phyloP scores from a whole-genome alignment of 345 rosid genomes.

The Populus alba region DNA sequence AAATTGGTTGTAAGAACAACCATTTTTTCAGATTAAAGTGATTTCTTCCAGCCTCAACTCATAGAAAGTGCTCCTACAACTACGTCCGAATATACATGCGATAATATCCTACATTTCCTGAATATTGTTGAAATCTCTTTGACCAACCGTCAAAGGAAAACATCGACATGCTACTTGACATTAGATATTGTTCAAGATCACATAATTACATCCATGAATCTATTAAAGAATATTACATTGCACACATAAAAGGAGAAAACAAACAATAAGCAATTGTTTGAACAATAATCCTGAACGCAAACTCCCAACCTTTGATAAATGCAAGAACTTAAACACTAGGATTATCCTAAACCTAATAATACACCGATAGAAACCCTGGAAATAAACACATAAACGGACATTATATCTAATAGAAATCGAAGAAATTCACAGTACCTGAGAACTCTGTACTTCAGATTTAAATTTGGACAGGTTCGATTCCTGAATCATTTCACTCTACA shows the following conservation, averaged over 20 bases:
- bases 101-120: no score
- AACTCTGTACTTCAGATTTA: slow-evolving; percentile 78
- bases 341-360: neutral
- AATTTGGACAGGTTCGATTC: slow-evolving; percentile 82
- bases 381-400: neutral
- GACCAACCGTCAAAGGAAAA: no score
- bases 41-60: no score
- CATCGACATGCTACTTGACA: no score
- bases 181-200: neutral
- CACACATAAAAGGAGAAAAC: neutral
- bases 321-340: no score
- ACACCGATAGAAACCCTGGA: neutral
- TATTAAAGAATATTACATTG: neutral
- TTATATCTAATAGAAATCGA: neutral
- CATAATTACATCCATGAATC: neutral
- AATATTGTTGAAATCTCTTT: no score
- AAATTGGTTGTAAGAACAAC: no score
- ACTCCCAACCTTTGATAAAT: no score
- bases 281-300: no score
- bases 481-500: slow-evolving; percentile 72
- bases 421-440: slow-evolving; percentile 53
- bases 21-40: no score
- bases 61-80: no score
- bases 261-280: neutral
- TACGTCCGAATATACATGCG: no score